phyloP scores from a whole-genome alignment of 2,329 filamentous ascomycete species.

The Sclerotinia borealis region DNA sequence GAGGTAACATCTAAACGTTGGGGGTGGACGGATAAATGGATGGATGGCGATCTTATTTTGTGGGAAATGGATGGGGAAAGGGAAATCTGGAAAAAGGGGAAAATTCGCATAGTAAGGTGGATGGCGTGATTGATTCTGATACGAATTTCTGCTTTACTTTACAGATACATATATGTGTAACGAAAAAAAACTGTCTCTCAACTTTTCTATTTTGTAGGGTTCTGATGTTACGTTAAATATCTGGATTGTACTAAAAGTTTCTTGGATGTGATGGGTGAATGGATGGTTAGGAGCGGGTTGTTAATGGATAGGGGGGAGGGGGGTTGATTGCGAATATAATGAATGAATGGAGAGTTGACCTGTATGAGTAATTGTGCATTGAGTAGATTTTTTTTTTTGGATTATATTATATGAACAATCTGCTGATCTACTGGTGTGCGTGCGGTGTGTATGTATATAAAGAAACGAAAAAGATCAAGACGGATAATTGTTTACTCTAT shows the following conservation, averaged over 20 bases:
- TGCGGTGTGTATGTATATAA: no score
- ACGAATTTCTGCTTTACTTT: neutral
- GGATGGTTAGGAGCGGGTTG: neutral
- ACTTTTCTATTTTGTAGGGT: neutral
- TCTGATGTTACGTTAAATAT: neutral
- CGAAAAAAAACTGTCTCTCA: neutral
- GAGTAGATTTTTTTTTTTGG: no score
- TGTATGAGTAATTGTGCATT: no score
- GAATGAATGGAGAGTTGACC: no score
- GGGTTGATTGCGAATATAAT: no score
- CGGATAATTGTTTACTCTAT: no score
- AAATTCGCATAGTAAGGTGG: neutral
- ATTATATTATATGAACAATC: no score
- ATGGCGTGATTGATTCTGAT: neutral
- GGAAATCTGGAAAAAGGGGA: neutral
- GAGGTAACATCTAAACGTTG: neutral
- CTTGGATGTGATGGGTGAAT: neutral
- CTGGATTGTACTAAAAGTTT: no score
- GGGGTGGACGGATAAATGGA: neutral
- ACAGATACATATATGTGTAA: constrained; percentile 1
- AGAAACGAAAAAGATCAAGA: no score
- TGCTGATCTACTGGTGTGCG: no score
- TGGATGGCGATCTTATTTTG: neutral
- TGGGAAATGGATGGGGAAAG: neutral
- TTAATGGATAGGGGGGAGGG: neutral